These are phyloP conservation scores for Diplodia intermedia DNA, from an alignment of 2,329 filamentous ascomycete species.

Conservation along the genomic window DNA sequence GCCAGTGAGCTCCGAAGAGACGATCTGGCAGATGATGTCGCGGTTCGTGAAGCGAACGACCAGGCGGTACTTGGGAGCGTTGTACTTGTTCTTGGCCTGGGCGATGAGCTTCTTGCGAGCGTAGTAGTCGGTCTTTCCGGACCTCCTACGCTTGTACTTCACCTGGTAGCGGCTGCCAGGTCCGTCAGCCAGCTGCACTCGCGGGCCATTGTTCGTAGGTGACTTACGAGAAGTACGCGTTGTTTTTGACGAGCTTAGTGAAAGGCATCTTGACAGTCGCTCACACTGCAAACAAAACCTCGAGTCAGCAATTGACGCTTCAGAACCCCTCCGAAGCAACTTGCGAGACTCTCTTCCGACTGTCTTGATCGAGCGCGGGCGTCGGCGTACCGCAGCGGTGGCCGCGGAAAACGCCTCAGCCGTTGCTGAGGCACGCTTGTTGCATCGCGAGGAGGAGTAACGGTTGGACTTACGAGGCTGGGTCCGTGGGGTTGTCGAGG, in stretches of 20 bases:
- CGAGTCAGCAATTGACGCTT: conserved; percentile 99
- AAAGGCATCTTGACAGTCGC: conserved; percentile 34
- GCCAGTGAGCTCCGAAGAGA: conserved; percentile 93
- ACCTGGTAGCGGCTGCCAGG: conserved; percentile 89
- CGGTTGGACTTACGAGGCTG: conserved; percentile 30
- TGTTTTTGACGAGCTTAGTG: conserved; percentile 91
- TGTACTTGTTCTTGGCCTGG: conserved; percentile 99
- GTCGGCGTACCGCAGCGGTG: conserved; percentile 1
- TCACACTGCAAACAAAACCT: conserved; percentile 67
- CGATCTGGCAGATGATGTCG: conserved; percentile 98
- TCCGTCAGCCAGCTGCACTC: conserved; percentile 38
- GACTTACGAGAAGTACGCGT: conserved; percentile 96
- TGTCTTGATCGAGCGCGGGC: conserved; percentile 12
- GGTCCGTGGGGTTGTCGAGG: conserved; percentile 28
- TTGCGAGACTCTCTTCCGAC: conserved; percentile 62
- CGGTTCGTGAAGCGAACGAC: conserved; percentile 99
- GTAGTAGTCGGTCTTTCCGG: conserved; percentile 99
- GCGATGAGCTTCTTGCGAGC: conserved; percentile 99
- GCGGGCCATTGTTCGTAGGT: conserved; percentile 22
- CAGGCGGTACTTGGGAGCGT: conserved; percentile 99
- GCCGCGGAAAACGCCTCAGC: conserved; percentile 24
- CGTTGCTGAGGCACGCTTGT: conserved; percentile 22
- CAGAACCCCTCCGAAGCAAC: conserved; percentile 92
- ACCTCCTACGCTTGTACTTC: conserved; percentile 97
- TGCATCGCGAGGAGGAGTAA: conserved; percentile 12